Evolutionary conservation across 305 asterid species (phyloP), one percentile per base, ranked within the genome.

Genomic region (Rubia occidens): DNA sequence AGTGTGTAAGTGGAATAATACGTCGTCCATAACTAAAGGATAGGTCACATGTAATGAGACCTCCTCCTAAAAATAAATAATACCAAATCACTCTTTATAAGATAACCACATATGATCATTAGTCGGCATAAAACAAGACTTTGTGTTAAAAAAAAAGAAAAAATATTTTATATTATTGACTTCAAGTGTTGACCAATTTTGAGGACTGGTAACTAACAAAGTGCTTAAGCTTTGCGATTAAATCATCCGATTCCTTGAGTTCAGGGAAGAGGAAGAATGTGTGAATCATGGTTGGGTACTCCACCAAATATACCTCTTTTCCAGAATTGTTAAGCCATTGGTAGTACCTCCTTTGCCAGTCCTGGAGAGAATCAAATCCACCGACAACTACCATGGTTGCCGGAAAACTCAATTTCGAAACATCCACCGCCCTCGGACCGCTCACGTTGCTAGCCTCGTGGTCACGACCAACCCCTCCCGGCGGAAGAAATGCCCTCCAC

Each of bases 201-300:
- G 83, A 78, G 47, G 82, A 84, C 11, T 80, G 88, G 2, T 78
- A 74, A 63, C 43, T 44, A 47, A 92, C 61, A 71, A 92, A 92
- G 6, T 72, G 74, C 60, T 74, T 86, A 66, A 69, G 26, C 17
- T 86, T 76, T 13, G 72, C 18, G n/a, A 90, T 68, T 66, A 92
- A 82, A 0, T 79, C 85, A 11, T 60, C 58, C 7, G 96, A 79
- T 42, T 90, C 95, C 2, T 86, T 77, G 3, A 93, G 81, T 24
- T 88, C 87, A 0, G 97, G 93, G 40, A 88, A 93, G 20, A 83
- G 13, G 69, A 88, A 87, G 60, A 93, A 93, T 3, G 95, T 97
- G 74, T 90, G 97, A 45, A 86, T 40, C 88, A 81, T 88, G 29
- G 71, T 83, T 3, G 97, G 97, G 73, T 84, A 93, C 78, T 90